Evolutionary conservation across 805 yeast genomes (phyloP).

Genomic region (Ogataea methylovora): DNA sequence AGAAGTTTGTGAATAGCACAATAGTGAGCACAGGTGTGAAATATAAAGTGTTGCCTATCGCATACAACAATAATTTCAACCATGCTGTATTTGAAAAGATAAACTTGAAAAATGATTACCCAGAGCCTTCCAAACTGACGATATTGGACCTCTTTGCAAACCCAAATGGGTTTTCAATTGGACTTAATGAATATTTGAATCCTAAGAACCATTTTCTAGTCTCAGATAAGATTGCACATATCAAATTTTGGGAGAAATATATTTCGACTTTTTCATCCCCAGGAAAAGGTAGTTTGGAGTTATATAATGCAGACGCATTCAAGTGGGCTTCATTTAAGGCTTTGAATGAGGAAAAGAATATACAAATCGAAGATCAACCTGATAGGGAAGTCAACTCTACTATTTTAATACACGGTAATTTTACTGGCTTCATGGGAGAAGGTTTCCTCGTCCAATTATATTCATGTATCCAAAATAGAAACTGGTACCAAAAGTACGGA

Average conservation of each 20-base stretch:
- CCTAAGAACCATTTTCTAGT: constrained; percentile 62
- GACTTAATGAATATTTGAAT: constrained; percentile 48
- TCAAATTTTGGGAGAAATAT: constrained; percentile 17
- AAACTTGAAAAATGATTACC: constrained; percentile 28
- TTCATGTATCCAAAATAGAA: constrained; percentile 55
- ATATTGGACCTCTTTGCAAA: constrained; percentile 59
- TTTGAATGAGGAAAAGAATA: constrained; percentile 12
- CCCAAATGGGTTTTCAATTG: constrained; percentile 51
- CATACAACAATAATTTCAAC: constrained; percentile 1
- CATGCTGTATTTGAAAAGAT: constrained; percentile 40
- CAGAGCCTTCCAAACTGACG: constrained; percentile 31
- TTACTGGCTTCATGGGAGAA: constrained; percentile 42
- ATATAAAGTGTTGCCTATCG: neutral
- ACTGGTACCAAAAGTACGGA: constrained; percentile 70
- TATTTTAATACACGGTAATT: constrained; percentile 22
- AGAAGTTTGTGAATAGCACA: neutral
- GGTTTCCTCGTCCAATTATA: constrained; percentile 70
- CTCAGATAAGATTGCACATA: constrained; percentile 13
- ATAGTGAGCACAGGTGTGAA: neutral
- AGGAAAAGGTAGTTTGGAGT: constrained; percentile 20
- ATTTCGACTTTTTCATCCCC: too few relatives aligned
- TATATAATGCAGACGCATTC: constrained; percentile 45
- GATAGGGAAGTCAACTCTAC: constrained; percentile 16
- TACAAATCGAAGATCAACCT: neutral
- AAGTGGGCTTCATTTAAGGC: constrained; percentile 56